These are phyloP conservation scores for Pseudogymnoascus destructans DNA, from an alignment of 2,329 filamentous ascomycete species.

Conservation along the genomic window DNA sequence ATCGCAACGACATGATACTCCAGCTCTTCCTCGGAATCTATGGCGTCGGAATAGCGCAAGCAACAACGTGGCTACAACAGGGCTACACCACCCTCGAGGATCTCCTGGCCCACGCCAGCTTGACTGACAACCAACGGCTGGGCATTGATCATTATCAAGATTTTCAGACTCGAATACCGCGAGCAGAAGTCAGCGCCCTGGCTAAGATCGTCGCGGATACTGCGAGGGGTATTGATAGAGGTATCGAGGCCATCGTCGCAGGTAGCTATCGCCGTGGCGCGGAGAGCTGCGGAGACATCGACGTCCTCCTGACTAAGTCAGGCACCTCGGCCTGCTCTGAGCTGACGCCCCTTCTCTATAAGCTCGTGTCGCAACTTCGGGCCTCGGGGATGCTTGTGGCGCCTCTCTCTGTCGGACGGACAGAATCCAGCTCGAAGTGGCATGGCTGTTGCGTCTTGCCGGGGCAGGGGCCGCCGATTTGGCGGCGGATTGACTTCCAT, in stretches of 20 bases:
- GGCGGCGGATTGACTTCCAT: constrained; percentile 76
- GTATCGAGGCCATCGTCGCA: constrained; percentile 58
- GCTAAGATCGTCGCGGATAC: constrained; percentile 48
- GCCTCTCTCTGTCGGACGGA: constrained; percentile 45
- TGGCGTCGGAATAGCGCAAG: constrained; percentile 58
- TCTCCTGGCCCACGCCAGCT: constrained; percentile 43
- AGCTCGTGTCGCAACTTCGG: constrained; percentile 50
- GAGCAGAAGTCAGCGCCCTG: constrained; percentile 59
- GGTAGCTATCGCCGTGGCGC: constrained; percentile 80
- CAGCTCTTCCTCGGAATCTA: constrained; percentile 67
- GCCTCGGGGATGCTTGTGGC: constrained; percentile 53
- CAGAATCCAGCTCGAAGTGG: constrained; percentile 60
- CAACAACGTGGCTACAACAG: constrained; percentile 61
- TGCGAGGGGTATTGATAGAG: constrained; percentile 45
- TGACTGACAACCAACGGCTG: constrained; percentile 58
- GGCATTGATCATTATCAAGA: constrained; percentile 72
- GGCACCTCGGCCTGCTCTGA: constrained; percentile 39
- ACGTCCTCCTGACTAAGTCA: constrained; percentile 66
- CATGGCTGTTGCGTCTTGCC: constrained; percentile 72
- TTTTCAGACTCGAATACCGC: constrained; percentile 65
- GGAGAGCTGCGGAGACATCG: constrained; percentile 64
- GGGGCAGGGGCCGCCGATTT: constrained; percentile 34
- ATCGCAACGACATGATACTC: constrained; percentile 52
- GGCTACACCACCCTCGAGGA: constrained; percentile 67
- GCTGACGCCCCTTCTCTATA: constrained; percentile 48